These are phyloP conservation scores for Dentiscutata heterogama DNA, from an alignment of 371 early-diverging fungal genomes.

Conservation along the genomic window DNA sequence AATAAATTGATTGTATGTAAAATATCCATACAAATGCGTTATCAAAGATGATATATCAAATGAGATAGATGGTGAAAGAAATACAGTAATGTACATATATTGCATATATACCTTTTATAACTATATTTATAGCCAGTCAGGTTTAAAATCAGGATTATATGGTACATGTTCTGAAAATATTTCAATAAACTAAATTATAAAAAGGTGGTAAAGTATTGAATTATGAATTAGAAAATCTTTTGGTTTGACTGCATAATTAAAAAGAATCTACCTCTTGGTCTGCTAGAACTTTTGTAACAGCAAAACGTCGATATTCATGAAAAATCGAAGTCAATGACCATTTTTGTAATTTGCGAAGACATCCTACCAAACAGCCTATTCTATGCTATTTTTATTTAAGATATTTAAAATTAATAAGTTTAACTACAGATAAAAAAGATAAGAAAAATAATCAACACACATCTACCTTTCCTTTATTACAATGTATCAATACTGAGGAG, in stretches of 20 bases:
- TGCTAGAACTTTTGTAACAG: conserved; percentile 90
- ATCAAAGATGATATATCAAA: no score
- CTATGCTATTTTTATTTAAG: conserved; percentile 72
- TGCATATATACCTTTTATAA: no score
- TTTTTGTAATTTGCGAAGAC: conserved; percentile 90
- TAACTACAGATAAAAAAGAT: background rate
- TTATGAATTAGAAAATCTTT: background rate
- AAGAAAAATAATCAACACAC: background rate
- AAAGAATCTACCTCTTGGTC: conserved; percentile 87
- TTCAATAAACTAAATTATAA: conserved; percentile 71
- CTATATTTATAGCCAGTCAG: conserved; percentile 50
- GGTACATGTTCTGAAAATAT: conserved; percentile 70
- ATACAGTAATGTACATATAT: no score
- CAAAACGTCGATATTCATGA: conserved; percentile 94
- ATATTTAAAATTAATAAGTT: background rate
- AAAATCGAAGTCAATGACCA: conserved; percentile 97
- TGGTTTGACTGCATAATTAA: background rate
- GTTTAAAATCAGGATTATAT: conserved; percentile 62
- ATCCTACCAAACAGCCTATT: conserved; percentile 94
- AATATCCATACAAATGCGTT: no score
- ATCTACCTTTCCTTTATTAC: conserved; percentile 91
- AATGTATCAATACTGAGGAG: conserved; percentile 81
- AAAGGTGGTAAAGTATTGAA: background rate
- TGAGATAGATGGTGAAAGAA: no score
- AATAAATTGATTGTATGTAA: no score